A percentile compares a stretch with the other conserved stretches of the same genome.
Evolutionary conservation across 2,329 filamentous ascomycete genomes (phyloP).

Genomic region (Aureobasidium mangrovei): DNA sequence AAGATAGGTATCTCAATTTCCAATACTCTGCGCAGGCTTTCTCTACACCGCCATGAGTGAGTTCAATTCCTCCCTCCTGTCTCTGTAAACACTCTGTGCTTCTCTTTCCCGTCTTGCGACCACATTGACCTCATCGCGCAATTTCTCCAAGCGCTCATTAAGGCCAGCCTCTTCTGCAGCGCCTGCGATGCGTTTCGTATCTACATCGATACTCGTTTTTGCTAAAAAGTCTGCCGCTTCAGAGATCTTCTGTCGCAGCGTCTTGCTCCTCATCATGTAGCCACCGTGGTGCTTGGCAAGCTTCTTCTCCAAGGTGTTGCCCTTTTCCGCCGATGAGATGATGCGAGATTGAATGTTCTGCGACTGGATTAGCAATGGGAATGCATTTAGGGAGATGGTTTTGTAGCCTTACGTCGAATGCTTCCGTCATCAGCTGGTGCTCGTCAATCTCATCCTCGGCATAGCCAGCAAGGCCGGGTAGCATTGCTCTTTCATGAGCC

Average conservation of each 20-base stretch:
- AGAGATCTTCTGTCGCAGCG: conserved; percentile 66
- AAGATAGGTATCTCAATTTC: too few species aligned
- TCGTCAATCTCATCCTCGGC: conserved; percentile 67
- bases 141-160: conserved; percentile 57
- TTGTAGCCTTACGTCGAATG: conserved; percentile 57
- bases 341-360: conserved; percentile 66
- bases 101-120: conserved; percentile 77
- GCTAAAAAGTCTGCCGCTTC: conserved; percentile 67
- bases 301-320: conserved; percentile 88
- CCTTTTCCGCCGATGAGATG: conserved; percentile 63
- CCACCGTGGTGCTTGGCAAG: conserved; percentile 79
- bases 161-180: conserved; percentile 74
- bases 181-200: conserved; percentile 65
- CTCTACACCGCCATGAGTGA: conserved; percentile 34
- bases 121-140: conserved; percentile 76
- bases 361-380: not conserved
- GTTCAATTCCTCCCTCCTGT: conserved; percentile 68
- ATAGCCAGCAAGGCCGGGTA: conserved; percentile 76
- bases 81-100: conserved; percentile 77
- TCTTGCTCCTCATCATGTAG: conserved; percentile 78
- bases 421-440: conserved; percentile 53
- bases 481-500: conserved; percentile 38
- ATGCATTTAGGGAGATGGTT: not conserved
- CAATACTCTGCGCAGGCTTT: too few species aligned
- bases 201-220: conserved; percentile 62